Conservation (phyloP, 306 rosid genomes). For the Lithocarpus polystachyus region DNA sequence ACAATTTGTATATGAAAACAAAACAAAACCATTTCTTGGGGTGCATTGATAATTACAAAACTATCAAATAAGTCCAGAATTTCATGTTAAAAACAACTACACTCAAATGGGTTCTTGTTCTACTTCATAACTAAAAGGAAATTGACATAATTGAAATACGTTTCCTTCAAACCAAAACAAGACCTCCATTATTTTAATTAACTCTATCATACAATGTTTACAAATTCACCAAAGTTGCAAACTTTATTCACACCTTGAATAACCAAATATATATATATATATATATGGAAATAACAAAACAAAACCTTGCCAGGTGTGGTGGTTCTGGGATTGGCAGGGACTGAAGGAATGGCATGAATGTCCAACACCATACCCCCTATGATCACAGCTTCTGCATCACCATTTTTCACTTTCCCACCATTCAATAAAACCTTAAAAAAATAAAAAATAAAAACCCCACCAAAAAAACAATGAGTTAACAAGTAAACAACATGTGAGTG, state of each 20-base stretch:
- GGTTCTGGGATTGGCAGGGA: conserved; percentile 34
- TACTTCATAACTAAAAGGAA: neutral
- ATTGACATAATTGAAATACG: neutral
- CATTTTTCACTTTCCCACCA: conserved; percentile 26
- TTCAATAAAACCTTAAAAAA: conserved; percentile 8
- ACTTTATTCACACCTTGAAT: neutral
- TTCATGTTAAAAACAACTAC: neutral
- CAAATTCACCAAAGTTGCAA: neutral
- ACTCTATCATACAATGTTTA: neutral
- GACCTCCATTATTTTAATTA: neutral
- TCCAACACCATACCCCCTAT: conserved; percentile 94
- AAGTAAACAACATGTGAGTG: conserved; percentile 1
- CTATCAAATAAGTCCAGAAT: neutral
- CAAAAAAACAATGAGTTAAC: neutral
- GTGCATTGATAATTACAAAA: neutral
- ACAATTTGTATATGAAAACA: neutral
- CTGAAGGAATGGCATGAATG: conserved; percentile 61
- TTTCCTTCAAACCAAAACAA: neutral
- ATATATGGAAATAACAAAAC: neutral
- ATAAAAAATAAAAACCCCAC: conserved; percentile 13
- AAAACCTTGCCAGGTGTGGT: conserved; percentile 77
- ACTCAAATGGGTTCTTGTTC: neutral
- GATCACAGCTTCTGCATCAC: conserved; percentile 52
- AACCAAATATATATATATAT: neutral
- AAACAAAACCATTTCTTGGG: no score